These are phyloP conservation scores for Lachnellula suecica DNA, from an alignment of 2,329 filamentous ascomycete genomes.

Conservation along the genomic window DNA sequence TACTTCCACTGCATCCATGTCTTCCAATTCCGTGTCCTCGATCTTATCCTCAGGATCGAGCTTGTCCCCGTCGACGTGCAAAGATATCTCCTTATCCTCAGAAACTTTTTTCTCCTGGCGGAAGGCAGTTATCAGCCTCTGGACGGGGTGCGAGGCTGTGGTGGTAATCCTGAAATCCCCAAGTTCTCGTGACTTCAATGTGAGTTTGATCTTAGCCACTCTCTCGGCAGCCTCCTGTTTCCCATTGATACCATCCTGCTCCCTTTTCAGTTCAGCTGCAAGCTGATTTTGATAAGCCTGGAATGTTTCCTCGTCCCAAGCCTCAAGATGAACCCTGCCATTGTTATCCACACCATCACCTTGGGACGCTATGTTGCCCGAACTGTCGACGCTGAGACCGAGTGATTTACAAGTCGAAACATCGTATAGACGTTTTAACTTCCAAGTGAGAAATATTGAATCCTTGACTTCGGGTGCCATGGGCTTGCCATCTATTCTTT, in stretches of 20 bases:
- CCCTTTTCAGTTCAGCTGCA: slow-evolving; percentile 10
- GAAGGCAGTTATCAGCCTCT: slow-evolving; percentile 62
- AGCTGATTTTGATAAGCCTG: slow-evolving; percentile 31
- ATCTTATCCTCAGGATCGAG: slow-evolving; percentile 61
- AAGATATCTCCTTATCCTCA: slow-evolving; percentile 51
- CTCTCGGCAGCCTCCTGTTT: slow-evolving; percentile 19
- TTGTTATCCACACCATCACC: slow-evolving; percentile 46
- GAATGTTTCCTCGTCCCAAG: slow-evolving; percentile 69
- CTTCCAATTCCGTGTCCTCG: slow-evolving; percentile 67
- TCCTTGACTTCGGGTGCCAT: slow-evolving; percentile 43
- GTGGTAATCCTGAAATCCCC: slow-evolving; percentile 52
- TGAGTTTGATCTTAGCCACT: slow-evolving; percentile 45
- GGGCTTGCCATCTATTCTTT: slow-evolving; percentile 45
- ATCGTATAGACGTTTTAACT: slow-evolving; percentile 69
- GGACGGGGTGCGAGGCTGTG: slow-evolving; percentile 55
- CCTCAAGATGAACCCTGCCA: slow-evolving; percentile 70
- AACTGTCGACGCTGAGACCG: slow-evolving; percentile 51
- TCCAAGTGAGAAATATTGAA: slow-evolving; percentile 77
- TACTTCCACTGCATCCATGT: slow-evolving; percentile 76
- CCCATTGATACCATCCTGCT: slow-evolving; percentile 20
- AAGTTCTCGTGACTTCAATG: slow-evolving; percentile 52
- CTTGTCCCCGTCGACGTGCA: slow-evolving; percentile 75
- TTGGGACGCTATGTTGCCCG: slow-evolving; percentile 27
- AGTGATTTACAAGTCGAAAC: slow-evolving; percentile 71
- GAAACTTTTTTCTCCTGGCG: slow-evolving; percentile 52